Conservation (phyloP, 1,284 basidiomycete genomes). For the Garcileccinum viscosum region DNA sequence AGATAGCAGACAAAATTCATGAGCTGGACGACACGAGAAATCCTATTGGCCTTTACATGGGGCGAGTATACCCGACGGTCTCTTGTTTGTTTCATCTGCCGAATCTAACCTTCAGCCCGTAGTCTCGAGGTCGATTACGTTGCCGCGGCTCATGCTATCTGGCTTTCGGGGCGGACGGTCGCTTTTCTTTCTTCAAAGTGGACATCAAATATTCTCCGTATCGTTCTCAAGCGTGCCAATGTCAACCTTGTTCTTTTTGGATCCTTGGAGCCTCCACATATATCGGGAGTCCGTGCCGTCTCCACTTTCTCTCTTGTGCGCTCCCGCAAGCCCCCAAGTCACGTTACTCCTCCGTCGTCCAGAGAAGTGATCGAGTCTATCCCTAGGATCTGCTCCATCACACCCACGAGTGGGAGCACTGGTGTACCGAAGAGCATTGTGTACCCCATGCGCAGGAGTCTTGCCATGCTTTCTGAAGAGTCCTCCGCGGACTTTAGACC, state of each 20-base stretch:
- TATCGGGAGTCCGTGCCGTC: slow-evolving; percentile 19
- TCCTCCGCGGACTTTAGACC: slow-evolving; percentile 31
- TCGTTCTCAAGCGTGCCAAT: slow-evolving; percentile 29
- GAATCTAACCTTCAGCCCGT: neutral
- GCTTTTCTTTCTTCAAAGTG: slow-evolving; percentile 34
- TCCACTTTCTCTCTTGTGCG: slow-evolving; percentile 27
- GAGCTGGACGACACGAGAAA: slow-evolving; percentile 27
- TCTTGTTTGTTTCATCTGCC: neutral
- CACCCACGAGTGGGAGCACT: slow-evolving; percentile 37
- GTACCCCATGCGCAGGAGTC: slow-evolving; percentile 35
- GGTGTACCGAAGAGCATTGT: slow-evolving; percentile 40
- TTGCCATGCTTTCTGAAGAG: slow-evolving; percentile 34
- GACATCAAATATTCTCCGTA: slow-evolving; percentile 29
- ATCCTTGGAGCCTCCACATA: slow-evolving; percentile 15
- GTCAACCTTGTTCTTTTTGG: slow-evolving; percentile 31
- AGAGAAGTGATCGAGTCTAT: slow-evolving; percentile 23
- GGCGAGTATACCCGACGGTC: slow-evolving; percentile 11
- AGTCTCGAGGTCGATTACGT: slow-evolving; percentile 38
- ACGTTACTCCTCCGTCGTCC: slow-evolving; percentile 19
- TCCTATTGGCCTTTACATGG: slow-evolving; percentile 34
- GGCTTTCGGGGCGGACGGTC: slow-evolving; percentile 37
- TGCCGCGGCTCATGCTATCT: slow-evolving; percentile 37
- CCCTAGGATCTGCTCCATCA: slow-evolving; percentile 35
- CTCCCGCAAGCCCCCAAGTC: slow-evolving; percentile 14
- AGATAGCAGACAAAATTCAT: slow-evolving; percentile 30